These are phyloP conservation scores for Tilletiopsis washingtonensis DNA, from an alignment of 1,284 basidiomycete species.

Conservation along the genomic window DNA sequence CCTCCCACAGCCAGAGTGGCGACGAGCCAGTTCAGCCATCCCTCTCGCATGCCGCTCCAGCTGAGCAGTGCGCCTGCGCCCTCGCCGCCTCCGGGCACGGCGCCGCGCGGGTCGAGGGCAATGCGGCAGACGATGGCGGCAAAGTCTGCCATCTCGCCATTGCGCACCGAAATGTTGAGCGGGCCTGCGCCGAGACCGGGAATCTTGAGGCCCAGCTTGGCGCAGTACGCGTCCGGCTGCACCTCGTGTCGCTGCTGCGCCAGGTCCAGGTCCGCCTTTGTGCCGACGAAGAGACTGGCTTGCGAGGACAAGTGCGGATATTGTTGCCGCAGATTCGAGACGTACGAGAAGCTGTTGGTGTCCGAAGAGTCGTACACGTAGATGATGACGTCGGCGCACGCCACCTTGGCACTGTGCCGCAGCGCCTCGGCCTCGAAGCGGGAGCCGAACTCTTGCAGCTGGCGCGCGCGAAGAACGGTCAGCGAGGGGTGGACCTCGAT, in stretches of 20 bases:
- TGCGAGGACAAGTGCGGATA: constrained; percentile 80
- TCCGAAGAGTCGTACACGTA: constrained; percentile 97
- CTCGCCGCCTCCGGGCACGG: constrained; percentile 11
- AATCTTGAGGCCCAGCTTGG: constrained; percentile 40
- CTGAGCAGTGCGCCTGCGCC: constrained; percentile 1
- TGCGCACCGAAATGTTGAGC: constrained; percentile 56
- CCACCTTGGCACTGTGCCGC: constrained; percentile 79
- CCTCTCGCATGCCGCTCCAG: background rate
- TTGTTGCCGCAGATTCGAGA: constrained; percentile 88
- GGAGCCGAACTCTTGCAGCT: constrained; percentile 89
- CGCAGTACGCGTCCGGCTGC: constrained; percentile 83
- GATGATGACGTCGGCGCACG: constrained; percentile 84
- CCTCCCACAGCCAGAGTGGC: background rate
- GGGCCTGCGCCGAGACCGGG: constrained; percentile 36
- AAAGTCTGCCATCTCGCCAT: constrained; percentile 76
- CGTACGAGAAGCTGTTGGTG: constrained; percentile 97
- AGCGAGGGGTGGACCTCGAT: background rate
- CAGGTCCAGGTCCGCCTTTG: constrained; percentile 92
- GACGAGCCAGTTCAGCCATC: constrained; percentile 1
- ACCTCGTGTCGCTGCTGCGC: constrained; percentile 80
- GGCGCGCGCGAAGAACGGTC: background rate
- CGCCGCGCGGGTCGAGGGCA: constrained; percentile 51
- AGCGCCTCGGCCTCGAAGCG: constrained; percentile 79
- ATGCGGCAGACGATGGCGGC: constrained; percentile 76
- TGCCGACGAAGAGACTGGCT: constrained; percentile 93